Base-by-base conservation (phyloP, 2,329 filamentous ascomycete genomes). In the Xylaria sp. region DNA sequence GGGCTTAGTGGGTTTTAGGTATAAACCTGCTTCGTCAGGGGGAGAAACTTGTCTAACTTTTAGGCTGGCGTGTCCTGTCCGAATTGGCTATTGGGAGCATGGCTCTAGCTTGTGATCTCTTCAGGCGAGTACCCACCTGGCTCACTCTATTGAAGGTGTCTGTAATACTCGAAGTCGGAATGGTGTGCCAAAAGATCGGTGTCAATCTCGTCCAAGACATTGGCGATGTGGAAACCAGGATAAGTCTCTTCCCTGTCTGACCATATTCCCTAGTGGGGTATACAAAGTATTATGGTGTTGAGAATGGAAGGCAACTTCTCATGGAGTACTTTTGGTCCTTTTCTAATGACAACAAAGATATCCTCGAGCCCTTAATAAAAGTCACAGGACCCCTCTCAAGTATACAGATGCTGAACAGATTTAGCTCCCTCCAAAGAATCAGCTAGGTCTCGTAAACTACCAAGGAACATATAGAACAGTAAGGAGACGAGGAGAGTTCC, bases 281-380 rank as follows among this genome's bases (percentile, higher is more conserved):
- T 3, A 20, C 42, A 46, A 46, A 46, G 17, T n/a, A 46, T 46
- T 20, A n/a, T 46, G 17, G 15, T 46, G 17, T 46, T 46, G n/a
- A 46, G 42, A 46, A 46, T n/a, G 17, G 17, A 46, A 15, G 42
- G 42, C 6, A 46, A 46, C 42, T 46, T 46, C 5, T 46, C 17
- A 5, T 46, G 42, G 42, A 46, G 42, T 20, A 20, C 42, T 4
- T 46, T 46, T 46, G 42, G 20, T 20, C 42, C 42, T 46, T 17
- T 46, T n/a, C 42, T 46, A n/a, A 46, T 46, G n/a, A 46, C n/a
- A 46, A 46, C 42, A n/a, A 46, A 46, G 42, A 46, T 46, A n/a
- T 46, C 6, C n/a, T 20, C 42, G 42, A 46, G 42, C 20, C 42
- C 42, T 5, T 46, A 17, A 5, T 46, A 46, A 1, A 46, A 46